Evolutionary conservation across 768 basidiomycete species (phyloP).

Genomic region (Mycena vulgaris): DNA sequence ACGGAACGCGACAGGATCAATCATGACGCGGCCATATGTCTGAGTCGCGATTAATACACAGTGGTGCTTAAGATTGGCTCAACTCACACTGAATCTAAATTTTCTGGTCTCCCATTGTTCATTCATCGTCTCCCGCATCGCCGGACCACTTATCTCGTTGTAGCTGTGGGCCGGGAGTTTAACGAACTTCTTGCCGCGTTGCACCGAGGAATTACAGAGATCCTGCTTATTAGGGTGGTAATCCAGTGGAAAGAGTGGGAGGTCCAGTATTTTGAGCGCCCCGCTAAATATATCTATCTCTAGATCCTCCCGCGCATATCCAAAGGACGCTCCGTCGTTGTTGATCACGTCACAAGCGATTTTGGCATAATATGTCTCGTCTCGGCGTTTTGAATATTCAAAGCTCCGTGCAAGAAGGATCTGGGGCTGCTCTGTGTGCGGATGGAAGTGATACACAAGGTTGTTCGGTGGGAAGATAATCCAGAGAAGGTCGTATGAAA

Average conservation of each 20-base stretch:
- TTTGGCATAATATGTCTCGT: constrained; percentile 5
- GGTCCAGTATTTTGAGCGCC: constrained; percentile 37
- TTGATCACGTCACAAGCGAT: constrained; percentile 37
- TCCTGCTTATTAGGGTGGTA: constrained; percentile 27
- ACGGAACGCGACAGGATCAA: constrained; percentile 43
- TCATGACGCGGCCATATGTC: constrained; percentile 47
- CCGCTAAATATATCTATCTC: constrained; percentile 39
- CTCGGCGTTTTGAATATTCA: not conserved
- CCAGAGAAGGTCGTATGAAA: constrained; percentile 51
- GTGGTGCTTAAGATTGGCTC: not conserved
- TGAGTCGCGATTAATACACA: not conserved
- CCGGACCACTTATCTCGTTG: constrained; percentile 34
- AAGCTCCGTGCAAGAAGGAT: constrained; percentile 28
- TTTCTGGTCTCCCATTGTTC: not conserved
- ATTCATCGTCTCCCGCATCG: constrained; percentile 32
- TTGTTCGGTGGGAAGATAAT: constrained; percentile 43
- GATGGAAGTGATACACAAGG: constrained; percentile 39
- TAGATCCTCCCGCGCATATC: constrained; percentile 25
- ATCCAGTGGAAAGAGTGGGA: constrained; percentile 38
- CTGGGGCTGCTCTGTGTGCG: constrained; percentile 31
- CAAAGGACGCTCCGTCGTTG: constrained; percentile 38
- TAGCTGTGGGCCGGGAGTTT: constrained; percentile 26
- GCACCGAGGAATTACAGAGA: constrained; percentile 19
- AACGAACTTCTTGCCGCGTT: constrained; percentile 34
- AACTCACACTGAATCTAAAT: constrained; percentile 25